Evolutionary conservation across 768 basidiomycete genomes (phyloP), one percentile per base, ranked within the genome.

Genomic region (Pleurotus citrinopileatus): DNA sequence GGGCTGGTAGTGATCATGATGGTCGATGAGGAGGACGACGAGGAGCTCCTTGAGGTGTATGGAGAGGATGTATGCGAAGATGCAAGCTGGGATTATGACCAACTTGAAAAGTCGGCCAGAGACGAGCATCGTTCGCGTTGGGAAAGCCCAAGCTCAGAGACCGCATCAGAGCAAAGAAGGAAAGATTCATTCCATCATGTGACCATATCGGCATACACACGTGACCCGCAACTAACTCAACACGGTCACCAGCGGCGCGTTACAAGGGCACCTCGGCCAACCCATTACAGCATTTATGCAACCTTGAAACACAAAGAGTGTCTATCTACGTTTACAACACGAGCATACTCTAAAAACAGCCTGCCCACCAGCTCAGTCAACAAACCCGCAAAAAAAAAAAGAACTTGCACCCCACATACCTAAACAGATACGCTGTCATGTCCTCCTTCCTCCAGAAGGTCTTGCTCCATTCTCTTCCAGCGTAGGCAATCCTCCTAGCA

Each of bases 401-500:
- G 13, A 10, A 6, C 10, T 5, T 19, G 36, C 7, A 22, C 3
- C 6, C 3, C 5, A 32, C 48, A 20, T 54, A 83, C 82, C 84
- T 69, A 59, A 80, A 85, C 50, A 77, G 66, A 60, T 86, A 86
- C 1, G 83, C 80, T 4, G 71, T 70, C 67, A 85, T 62, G 60
- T 87, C 86, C 59, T 84, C 81, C 55, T 65, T 71, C 42, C 84
- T 71, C 86, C 84, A 88, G 64, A 74, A 82, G 2, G 53, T 65
- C 53, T 69, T 61, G 53, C 80, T 83, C 86, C 86, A 88, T 25
- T 73, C 67, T 28, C 75, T 70, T 0, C 88, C 86, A 0, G 77
- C 73, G 2, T 64, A 52, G 0, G 84, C 88, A 32, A 89, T 87
- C 52, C 72, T 76, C 40, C 63, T 63, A 1, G 80, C 87, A 38